These are phyloP conservation scores for Beta lomatogona DNA, from an alignment of 179 eudicot species.

Conservation along the genomic window DNA sequence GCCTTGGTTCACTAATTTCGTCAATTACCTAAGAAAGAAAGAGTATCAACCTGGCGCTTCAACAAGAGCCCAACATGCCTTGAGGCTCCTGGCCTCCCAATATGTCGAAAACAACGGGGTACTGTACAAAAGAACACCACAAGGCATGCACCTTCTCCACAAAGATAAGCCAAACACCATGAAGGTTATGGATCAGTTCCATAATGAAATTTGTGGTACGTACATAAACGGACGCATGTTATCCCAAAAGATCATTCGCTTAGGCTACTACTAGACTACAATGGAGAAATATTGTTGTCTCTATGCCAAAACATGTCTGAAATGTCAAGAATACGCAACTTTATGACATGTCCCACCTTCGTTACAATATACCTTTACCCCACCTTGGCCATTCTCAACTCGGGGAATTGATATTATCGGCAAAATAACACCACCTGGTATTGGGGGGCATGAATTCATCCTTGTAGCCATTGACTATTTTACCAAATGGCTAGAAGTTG, in stretches of 20 bases:
- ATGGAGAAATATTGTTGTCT: slow-evolving; percentile 2
- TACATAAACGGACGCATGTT: neutral
- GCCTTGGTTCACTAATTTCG: neutral
- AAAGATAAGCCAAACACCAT: neutral
- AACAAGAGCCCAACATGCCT: neutral
- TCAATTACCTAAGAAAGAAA: neutral
- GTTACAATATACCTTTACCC: too few relatives aligned
- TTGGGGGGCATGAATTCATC: neutral
- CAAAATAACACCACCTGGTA: too few relatives aligned
- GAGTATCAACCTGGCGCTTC: neutral
- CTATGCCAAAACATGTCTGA: neutral
- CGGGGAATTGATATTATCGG: too few relatives aligned
- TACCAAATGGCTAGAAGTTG: too few relatives aligned
- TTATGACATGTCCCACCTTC: neutral
- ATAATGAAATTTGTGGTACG: neutral
- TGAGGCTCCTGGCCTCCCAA: neutral
- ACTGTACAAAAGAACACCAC: neutral
- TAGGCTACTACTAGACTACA: neutral
- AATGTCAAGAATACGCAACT: neutral
- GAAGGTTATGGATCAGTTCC: neutral
- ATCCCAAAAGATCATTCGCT: neutral
- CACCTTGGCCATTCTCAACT: slow-evolving; percentile 3
- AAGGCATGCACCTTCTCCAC: neutral
- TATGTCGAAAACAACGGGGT: neutral
- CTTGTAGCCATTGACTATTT: too few relatives aligned